Percentiles rank a stretch among this genome's conserved stretches.
These are phyloP conservation scores for Sporothrix inflata DNA, from an alignment of 2,329 filamentous ascomycete species.

Conservation along the genomic window DNA sequence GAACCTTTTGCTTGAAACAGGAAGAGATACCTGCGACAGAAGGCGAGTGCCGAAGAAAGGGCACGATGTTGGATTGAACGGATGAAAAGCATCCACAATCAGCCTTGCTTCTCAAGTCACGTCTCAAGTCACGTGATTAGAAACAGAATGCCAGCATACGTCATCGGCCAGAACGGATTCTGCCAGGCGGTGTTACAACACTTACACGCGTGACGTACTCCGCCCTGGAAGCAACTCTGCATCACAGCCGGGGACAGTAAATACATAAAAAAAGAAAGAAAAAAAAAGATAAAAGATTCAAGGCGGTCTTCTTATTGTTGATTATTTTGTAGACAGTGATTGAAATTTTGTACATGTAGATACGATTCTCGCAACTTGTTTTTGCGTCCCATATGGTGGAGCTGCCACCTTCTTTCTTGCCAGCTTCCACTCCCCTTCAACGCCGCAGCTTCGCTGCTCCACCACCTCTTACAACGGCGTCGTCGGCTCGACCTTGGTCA, in stretches of 20 bases:
- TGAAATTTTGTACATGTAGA: no score
- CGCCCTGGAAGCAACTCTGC: background rate
- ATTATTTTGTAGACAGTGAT: no score
- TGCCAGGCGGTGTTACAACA: background rate
- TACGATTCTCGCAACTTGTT: no score
- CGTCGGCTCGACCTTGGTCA: slow-evolving; percentile 13
- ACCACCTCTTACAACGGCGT: background rate
- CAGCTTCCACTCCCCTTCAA: no score
- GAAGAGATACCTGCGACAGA: no score
- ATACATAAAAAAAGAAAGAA: no score
- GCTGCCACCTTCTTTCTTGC: no score
- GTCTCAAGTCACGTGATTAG: background rate
- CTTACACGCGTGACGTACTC: background rate
- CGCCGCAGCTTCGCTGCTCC: background rate
- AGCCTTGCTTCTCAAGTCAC: background rate
- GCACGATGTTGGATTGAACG: background rate
- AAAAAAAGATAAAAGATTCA: no score
- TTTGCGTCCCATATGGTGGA: no score
- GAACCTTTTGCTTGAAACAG: no score
- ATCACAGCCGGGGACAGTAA: no score
- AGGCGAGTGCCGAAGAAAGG: background rate
- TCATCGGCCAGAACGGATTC: background rate
- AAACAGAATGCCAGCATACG: background rate
- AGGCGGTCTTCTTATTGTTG: no score
- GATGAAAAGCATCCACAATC: background rate